A percentile compares a stretch with the other conserved stretches of the same genome.
Evolutionary conservation across 805 yeast genomes (phyloP).

Genomic region (Wickerhamiella lipophila): DNA sequence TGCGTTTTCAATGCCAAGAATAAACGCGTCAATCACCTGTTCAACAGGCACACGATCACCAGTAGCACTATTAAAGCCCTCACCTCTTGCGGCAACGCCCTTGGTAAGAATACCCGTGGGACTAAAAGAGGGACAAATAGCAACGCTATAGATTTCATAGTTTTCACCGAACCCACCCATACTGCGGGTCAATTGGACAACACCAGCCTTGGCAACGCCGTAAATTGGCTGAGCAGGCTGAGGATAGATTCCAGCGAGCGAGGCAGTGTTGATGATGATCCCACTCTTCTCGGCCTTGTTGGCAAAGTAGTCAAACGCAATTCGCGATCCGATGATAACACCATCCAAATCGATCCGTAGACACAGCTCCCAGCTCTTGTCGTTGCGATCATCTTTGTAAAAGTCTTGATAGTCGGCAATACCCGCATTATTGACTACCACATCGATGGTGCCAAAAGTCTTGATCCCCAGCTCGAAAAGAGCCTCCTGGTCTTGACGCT

Average conservation of each 20-base stretch:
- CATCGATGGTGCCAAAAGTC: constrained; percentile 70
- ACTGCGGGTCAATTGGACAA: constrained; percentile 4
- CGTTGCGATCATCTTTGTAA: constrained; percentile 39
- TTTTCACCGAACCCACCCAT: neutral
- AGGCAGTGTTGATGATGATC: constrained; percentile 10
- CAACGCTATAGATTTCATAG: neutral
- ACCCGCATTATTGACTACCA: constrained; percentile 91
- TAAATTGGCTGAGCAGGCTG: constrained; percentile 10
- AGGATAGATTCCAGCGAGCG: constrained; percentile 12
- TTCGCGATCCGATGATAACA: constrained; percentile 4
- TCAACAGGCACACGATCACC: constrained; percentile 10
- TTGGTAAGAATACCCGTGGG: constrained; percentile 10
- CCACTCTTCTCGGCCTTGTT: constrained; percentile 7
- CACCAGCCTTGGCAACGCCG: constrained; percentile 9
- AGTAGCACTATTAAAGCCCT: constrained; percentile 4
- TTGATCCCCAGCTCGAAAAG: constrained; percentile 54
- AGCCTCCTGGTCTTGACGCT: neutral
- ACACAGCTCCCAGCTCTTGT: constrained; percentile 17
- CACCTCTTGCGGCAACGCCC: constrained; percentile 8
- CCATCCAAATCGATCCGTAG: constrained; percentile 9
- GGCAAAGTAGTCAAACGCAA: constrained; percentile 12
- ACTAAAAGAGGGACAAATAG: constrained; percentile 9
- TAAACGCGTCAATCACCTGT: constrained; percentile 10
- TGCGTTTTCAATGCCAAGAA: constrained; percentile 3
- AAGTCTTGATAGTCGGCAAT: constrained; percentile 40